Base-by-base conservation (phyloP, 75 land plant species). In the Ceratopteris richardii region DNA sequence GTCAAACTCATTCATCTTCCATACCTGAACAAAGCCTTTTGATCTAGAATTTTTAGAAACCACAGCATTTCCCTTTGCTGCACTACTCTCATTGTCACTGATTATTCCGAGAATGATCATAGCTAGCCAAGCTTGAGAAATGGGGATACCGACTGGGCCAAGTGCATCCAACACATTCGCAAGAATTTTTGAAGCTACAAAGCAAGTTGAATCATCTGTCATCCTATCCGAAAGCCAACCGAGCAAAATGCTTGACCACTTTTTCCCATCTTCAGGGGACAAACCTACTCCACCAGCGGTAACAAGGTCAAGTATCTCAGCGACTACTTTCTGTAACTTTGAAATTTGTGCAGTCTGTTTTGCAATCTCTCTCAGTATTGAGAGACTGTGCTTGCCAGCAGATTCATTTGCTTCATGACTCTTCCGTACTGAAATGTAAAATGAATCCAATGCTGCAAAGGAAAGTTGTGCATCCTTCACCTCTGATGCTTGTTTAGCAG, bases 61-160 rank as follows among this genome's bases (percentile, higher is more conserved):
- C 52, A n/a, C 7, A 20, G 48, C 28, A 23, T 31, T 71, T 62
- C 66, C 66, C 65, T 77, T 83, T 26, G 31, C 27, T 51, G 61
- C 43, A 29, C 71, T n/a, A 16, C 29, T 19, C 66, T 84, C 83
- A 54, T 64, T 64, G 23, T 59, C 58, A 39, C 57, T 66, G 33
- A 90, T 63, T 56, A 81, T 47, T 44, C 86, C 86, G 43, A 54
- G 72, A 10, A 95, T 74, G 57, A 95, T 13, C 41, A 86, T 46
- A 31, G 90, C 80, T 25, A 95, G 63, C 96, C 96, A 89, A 26
- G 86, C 96, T 72, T 90, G 97, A 51, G 92, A 90, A 56, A 90
- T 69, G 14, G 83, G 72, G 36, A 90, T 56, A 2, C 80, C 64
- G 17, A 56, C 60, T 22, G 80, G 82, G 22, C 97, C 99, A 66